Conservation (phyloP, 345 rosid species). For the Hypericum perforatum region DNA sequence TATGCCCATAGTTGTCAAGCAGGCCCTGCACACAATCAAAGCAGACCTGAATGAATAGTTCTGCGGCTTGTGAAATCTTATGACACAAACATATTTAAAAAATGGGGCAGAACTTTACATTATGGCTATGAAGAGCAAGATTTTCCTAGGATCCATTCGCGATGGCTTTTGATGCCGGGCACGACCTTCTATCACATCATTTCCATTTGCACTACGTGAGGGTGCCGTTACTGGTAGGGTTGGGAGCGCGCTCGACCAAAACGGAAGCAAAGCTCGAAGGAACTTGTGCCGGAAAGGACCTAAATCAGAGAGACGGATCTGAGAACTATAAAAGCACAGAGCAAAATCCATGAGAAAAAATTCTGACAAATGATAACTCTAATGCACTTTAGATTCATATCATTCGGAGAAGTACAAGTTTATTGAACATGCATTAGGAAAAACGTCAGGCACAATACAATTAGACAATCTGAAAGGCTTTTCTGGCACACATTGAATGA, state of each 20-base stretch:
- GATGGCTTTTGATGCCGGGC: constrained; percentile 56
- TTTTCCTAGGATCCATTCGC: constrained; percentile 80
- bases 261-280: constrained; percentile 86
- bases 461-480: too few species aligned
- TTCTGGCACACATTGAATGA: too few species aligned
- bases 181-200: constrained; percentile 61
- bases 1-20: constrained; percentile 96
- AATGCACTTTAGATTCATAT: neutral
- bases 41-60: neutral
- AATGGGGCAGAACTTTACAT: constrained; percentile 38
- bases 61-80: neutral
- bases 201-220: constrained; percentile 54
- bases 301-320: constrained; percentile 21
- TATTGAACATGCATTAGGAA: too few species aligned
- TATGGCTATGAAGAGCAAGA: constrained; percentile 81
- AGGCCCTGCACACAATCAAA: constrained; percentile 59
- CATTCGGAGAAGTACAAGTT: too few species aligned
- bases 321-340: neutral
- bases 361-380: neutral
- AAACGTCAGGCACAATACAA: too few species aligned
- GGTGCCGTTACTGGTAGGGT: constrained; percentile 96
- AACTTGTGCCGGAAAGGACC: constrained; percentile 86
- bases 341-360: neutral
- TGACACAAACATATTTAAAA: neutral
- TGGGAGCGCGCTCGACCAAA: constrained; percentile 97